Conservation (phyloP, 257 asterid species). For the Ilex aquifolium region DNA sequence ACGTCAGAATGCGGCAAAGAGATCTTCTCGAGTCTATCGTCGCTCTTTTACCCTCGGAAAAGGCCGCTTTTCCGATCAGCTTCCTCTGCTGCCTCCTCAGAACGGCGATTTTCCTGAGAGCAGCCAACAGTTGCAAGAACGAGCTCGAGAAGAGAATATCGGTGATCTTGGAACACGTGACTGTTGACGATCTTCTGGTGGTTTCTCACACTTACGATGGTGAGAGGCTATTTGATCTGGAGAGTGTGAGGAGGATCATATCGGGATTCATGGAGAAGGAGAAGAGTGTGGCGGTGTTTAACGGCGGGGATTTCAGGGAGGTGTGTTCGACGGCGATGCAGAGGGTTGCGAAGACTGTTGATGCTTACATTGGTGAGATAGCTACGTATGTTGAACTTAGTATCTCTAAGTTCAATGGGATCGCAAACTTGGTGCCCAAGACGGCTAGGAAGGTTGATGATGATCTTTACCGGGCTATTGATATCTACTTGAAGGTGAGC, state of each 20-base stretch:
- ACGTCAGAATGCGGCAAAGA: constrained; percentile 42
- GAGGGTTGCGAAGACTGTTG: constrained; percentile 75
- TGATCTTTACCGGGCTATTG: constrained; percentile 90
- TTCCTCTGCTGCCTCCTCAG: constrained; percentile 86
- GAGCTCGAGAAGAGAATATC: constrained; percentile 79
- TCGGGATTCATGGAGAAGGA: constrained; percentile 80
- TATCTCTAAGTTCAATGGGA: constrained; percentile 81
- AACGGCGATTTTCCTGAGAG: constrained; percentile 65
- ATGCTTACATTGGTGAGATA: constrained; percentile 76
- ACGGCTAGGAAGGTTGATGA: constrained; percentile 74
- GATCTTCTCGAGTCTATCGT: constrained; percentile 72
- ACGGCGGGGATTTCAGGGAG: constrained; percentile 57
- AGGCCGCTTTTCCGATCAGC: constrained; percentile 66
- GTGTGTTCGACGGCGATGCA: constrained; percentile 59
- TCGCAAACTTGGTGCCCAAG: constrained; percentile 75
- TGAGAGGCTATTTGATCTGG: constrained; percentile 74
- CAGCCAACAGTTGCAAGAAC: constrained; percentile 48
- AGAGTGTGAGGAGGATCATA: constrained; percentile 75
- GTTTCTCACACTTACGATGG: constrained; percentile 78
- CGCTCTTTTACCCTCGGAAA: constrained; percentile 54
- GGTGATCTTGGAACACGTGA: constrained; percentile 54
- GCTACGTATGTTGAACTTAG: constrained; percentile 60
- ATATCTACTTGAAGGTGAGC: constrained; percentile 72
- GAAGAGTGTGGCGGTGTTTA: constrained; percentile 70
- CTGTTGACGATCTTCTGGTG: constrained; percentile 70